These are phyloP conservation scores for Oryza officinalis DNA, from an alignment of 176 grass and related monocot species.

Conservation along the genomic window DNA sequence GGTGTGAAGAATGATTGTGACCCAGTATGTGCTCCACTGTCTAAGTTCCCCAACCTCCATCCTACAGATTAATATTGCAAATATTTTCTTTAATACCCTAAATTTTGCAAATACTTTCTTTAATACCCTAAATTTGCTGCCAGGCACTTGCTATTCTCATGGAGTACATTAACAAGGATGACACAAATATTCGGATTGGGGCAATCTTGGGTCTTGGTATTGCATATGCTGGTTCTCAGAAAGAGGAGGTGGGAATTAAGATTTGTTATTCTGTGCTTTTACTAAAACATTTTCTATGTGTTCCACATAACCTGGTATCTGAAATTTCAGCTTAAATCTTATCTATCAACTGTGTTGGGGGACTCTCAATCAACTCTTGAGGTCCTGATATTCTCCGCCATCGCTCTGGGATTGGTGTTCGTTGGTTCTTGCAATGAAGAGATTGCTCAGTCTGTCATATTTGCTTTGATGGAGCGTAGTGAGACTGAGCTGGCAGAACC, in stretches of 20 bases:
- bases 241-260: constrained; percentile 68
- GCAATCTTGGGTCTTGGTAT: constrained; percentile 96
- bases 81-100: constrained; percentile 4
- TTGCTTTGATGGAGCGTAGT: constrained; percentile 85
- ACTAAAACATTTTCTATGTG: neutral
- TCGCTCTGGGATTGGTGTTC: constrained; percentile 83
- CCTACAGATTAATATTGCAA: neutral
- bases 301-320: constrained; percentile 39
- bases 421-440: constrained; percentile 99
- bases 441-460: constrained; percentile 94
- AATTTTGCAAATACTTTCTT: neutral
- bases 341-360: constrained; percentile 71
- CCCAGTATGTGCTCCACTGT: constrained; percentile 58
- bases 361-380: constrained; percentile 83
- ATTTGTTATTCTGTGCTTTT: constrained; percentile 7
- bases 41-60: neutral
- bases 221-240: constrained; percentile 92
- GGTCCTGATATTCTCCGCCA: constrained; percentile 85
- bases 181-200: constrained; percentile 79
- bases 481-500: constrained; percentile 82
- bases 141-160: constrained; percentile 91
- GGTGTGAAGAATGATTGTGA: constrained; percentile 97
- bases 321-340: constrained; percentile 65
- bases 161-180: constrained; percentile 91
- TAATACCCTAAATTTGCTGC: constrained; percentile 21